Evolutionary conservation across 2,329 filamentous ascomycete genomes (phyloP), one percentile per base, ranked within the genome.

Genomic region (Cladosporium sp.): DNA sequence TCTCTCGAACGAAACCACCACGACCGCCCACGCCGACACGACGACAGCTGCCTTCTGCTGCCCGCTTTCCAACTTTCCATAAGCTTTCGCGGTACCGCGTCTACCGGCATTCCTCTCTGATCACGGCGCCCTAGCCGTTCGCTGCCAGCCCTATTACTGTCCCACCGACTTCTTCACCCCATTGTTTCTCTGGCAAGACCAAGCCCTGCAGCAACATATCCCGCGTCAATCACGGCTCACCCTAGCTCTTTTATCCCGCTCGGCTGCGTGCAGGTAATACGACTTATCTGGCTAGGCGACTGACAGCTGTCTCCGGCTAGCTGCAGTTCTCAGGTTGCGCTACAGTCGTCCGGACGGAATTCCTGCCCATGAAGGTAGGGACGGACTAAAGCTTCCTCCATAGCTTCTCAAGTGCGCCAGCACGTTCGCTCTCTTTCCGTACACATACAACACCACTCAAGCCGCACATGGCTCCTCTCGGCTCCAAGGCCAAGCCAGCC

Each of bases 381-480:
- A 19, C 42, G 42, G 25, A 20, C 20, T 38, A 25, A 43, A 45
- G 54, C 42, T 56, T 47, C 54, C 1, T 30, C 54, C 42, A 43
- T 22, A 56, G 42, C 42, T 36, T 25, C 20, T 58, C 47, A 47
- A 58, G 55, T 58, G 55, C 55, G 19, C 15, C 42, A 17, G 55
- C 55, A 51, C 55, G 47, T 43, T 39, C 47, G 39, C 20, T 58
- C 55, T 28, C 43, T 45, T 15, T 25, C 42, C 34, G 42, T 30
- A 56, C 42, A 56, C 54, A 43, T 11, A 19, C 40, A 56, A 47
- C 34, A 39, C 40, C 42, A 9, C 7, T 12, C 36, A 17, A 40
- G 14, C n/a, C 40, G 25, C 28, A 30, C 22, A 58, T 58, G 55
- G 55, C 55, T 43, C 55, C 55, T n/a, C 30, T 28, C 45, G 37